These are phyloP conservation scores for Rhodotorula sp. DNA, from an alignment of 1,284 basidiomycete species.

Conservation along the genomic window DNA sequence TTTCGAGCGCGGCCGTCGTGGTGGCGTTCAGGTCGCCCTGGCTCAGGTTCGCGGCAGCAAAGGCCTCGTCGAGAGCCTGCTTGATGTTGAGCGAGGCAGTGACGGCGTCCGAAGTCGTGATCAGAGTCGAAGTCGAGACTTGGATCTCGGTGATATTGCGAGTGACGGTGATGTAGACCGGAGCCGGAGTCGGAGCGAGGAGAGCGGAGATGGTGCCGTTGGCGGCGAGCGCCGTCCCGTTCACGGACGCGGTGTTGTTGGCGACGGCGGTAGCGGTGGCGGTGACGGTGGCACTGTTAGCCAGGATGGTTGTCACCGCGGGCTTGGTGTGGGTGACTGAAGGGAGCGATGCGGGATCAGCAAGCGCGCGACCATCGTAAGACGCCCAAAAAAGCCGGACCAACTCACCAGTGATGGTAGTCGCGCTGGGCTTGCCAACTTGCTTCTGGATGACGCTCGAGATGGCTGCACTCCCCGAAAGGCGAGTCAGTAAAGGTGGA, in stretches of 20 bases:
- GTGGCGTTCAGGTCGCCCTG: constrained; percentile 27
- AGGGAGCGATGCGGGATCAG: background rate
- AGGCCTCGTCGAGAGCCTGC: constrained; percentile 39
- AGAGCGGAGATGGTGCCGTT: constrained; percentile 30
- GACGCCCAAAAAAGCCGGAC: background rate
- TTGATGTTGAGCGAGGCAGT: constrained; percentile 40
- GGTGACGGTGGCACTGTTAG: background rate
- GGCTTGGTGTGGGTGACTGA: constrained; percentile 3
- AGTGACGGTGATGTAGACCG: constrained; percentile 12
- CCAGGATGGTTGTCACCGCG: background rate
- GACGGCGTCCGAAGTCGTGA: constrained; percentile 17
- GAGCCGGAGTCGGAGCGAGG: constrained; percentile 13
- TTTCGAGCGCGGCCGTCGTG: constrained; percentile 34
- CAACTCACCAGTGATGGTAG: constrained; percentile 17
- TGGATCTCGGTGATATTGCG: constrained; percentile 12
- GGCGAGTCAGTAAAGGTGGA: background rate
- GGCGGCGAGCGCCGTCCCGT: constrained; percentile 29
- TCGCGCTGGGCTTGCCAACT: constrained; percentile 18
- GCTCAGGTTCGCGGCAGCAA: constrained; percentile 40
- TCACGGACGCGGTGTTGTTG: constrained; percentile 21
- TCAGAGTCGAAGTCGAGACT: constrained; percentile 20
- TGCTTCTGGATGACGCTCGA: constrained; percentile 35
- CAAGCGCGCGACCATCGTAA: background rate
- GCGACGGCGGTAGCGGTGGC: constrained; percentile 15
- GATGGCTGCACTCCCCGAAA: constrained; percentile 1